Percentiles rank a stretch among this genome's conserved stretches.
Conservation (phyloP, 129 eudicot genomes). For the Tanacetum coccineum region DNA sequence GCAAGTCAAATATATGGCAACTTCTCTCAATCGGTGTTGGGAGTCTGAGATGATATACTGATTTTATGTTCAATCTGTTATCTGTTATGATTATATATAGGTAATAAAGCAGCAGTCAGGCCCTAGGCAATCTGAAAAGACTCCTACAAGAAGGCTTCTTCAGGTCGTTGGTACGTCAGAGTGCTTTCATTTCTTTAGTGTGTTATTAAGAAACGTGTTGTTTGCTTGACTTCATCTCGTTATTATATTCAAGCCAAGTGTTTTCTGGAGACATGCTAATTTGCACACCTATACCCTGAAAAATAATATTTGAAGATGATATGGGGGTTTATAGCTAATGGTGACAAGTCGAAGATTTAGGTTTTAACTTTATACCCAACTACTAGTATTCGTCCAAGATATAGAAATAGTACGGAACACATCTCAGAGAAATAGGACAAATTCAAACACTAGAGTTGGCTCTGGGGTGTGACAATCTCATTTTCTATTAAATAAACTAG, state of each 20-base stretch:
- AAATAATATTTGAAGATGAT: conserved; percentile 17
- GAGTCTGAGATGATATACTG: conserved; percentile 5
- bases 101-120: conserved; percentile 60
- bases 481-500: no score
- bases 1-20: not conserved
- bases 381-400: no score
- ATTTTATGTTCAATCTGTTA: conserved; percentile 14
- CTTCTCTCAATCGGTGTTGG: not conserved
- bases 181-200: conserved; percentile 11
- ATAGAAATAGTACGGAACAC: no score
- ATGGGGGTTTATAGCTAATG: conserved; percentile 15
- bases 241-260: not conserved
- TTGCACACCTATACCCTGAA: conserved; percentile 15
- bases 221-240: conserved; percentile 12
- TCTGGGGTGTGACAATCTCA: no score
- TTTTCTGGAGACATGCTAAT: conserved; percentile 1
- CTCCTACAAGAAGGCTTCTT: conserved; percentile 74
- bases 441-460: no score
- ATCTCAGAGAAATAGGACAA: no score
- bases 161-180: conserved; percentile 75
- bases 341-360: conserved; percentile 13
- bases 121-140: conserved; percentile 69
- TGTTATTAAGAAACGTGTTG: not conserved
- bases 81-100: conserved; percentile 34
- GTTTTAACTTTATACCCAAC: not conserved